A percentile compares a stretch with the other conserved stretches of the same genome.
Conservation (phyloP, 345 rosid genomes). For the Erucastrum elatum region DNA sequence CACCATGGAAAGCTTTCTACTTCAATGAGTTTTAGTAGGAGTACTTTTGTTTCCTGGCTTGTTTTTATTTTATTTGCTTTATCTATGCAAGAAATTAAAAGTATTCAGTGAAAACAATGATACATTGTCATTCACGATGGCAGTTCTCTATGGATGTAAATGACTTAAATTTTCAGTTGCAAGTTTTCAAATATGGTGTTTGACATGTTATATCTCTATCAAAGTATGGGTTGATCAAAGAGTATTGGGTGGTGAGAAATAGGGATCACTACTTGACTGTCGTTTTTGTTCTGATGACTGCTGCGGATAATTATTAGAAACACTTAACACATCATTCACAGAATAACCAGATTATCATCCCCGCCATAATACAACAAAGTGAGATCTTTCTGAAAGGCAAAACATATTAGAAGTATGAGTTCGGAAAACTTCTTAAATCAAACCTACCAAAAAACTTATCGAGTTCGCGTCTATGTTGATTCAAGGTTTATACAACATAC, state of each 20-base stretch:
- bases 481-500: not conserved
- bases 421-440: not conserved
- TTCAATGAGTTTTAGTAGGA: slow-evolving; percentile 19
- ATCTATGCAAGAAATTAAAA: too few relatives aligned
- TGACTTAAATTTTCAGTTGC: not conserved
- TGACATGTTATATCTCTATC: not conserved
- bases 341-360: not conserved
- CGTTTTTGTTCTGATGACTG: too few relatives aligned
- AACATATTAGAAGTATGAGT: not conserved
- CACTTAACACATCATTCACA: too few relatives aligned
- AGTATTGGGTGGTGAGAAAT: too few relatives aligned
- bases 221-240: not conserved
- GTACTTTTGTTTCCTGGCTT: slow-evolving; percentile 9
- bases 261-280: too few relatives aligned
- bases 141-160: not conserved
- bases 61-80: not conserved
- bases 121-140: not conserved
- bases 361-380: slow-evolving; percentile 4
- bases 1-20: slow-evolving; percentile 14
- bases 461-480: not conserved
- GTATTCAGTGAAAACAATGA: not conserved
- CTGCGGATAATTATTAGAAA: too few relatives aligned
- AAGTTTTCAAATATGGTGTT: not conserved
- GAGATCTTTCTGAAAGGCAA: not conserved
- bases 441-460: not conserved